Percentiles rank a stretch among this genome's conserved stretches.
These are phyloP conservation scores for Spatholobus suberectus DNA, from an alignment of 306 rosid genomes.

Conservation along the genomic window DNA sequence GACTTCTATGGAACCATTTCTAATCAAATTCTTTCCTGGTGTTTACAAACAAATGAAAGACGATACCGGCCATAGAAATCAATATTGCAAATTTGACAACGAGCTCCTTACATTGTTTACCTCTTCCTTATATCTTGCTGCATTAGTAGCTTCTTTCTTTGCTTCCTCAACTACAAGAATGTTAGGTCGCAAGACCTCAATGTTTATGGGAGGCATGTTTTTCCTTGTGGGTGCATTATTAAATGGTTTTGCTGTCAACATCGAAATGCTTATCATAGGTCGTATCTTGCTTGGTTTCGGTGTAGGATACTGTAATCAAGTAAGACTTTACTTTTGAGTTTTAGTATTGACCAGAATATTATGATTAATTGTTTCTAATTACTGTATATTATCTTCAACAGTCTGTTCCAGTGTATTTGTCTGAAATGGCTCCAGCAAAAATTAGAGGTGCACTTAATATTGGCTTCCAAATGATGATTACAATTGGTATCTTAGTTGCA, in stretches of 20 bases:
- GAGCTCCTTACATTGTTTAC: constrained; percentile 43
- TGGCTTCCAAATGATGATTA: constrained; percentile 49
- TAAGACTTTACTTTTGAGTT: too few species aligned
- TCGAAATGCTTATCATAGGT: constrained; percentile 44
- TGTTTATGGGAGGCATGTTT: constrained; percentile 43
- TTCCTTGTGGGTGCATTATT: constrained; percentile 42
- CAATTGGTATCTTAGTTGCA: constrained; percentile 48
- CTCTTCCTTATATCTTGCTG: constrained; percentile 45
- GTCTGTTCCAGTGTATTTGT: constrained; percentile 44
- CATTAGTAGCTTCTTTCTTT: constrained; percentile 45
- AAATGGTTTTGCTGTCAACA: constrained; percentile 33
- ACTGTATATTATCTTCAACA: background rate
- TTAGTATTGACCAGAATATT: too few species aligned
- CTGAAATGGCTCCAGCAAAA: constrained; percentile 45
- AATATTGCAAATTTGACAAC: constrained; percentile 40
- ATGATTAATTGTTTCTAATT: too few species aligned
- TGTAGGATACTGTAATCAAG: constrained; percentile 47
- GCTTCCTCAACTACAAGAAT: constrained; percentile 45
- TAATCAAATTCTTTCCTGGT: constrained; percentile 28
- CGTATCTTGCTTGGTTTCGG: constrained; percentile 47
- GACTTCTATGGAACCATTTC: constrained; percentile 46
- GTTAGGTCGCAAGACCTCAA: constrained; percentile 35
- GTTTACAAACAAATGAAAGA: constrained; percentile 35
- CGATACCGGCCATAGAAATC: background rate
- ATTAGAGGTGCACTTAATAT: constrained; percentile 49